Evolutionary conservation across 805 yeast genomes (phyloP), one percentile per base, ranked within the genome.

Genomic region (Tanozyma kutaoensis): DNA sequence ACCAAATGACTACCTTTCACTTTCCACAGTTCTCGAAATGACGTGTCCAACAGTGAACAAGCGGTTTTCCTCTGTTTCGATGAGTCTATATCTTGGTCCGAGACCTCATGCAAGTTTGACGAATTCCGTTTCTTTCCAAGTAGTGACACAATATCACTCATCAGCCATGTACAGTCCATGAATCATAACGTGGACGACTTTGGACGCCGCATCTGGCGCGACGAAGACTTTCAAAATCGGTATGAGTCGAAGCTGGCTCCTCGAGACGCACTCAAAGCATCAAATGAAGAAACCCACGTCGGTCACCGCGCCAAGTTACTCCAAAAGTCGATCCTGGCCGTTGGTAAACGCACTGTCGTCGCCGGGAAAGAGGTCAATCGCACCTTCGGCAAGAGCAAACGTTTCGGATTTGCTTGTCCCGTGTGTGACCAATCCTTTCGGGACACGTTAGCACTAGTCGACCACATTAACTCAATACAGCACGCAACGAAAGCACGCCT

Each of bases 331-430:
- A 32, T 59, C 6, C 35, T 37, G 22, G 49, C 62, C 2, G 53
- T 59, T 11, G 44, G 47, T 19, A 43, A 40, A n/a, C 52, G 47
- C 30, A 59, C 57, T 10, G 31, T 59, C 3, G 43, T 59, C 15
- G 20, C 53, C 45, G 20, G 37, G 22, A 29, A 34, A 24, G 12
- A 18, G 20, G 14, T 30, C 2, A 29, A 40, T 8, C 12, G 42
- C 5, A 27, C 41, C 1, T 44, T 12, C 37, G 60, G 44, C 28
- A 50, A 38, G 24, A 55, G 34, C 71, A 84, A 28, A 64, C 70
- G 79, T 15, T 80, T 81, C 33, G 95, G 96, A 14, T 88, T 88
- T 50, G 68, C 68, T 39, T 91, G 98, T 51, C 79, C 76, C 8
- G 48, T 69, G 2, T 91, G 98, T 50, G 70, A 76, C 35, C 48